Evolutionary conservation across 441 rosid species (phyloP).

Genomic region (Jatropha multifida): DNA sequence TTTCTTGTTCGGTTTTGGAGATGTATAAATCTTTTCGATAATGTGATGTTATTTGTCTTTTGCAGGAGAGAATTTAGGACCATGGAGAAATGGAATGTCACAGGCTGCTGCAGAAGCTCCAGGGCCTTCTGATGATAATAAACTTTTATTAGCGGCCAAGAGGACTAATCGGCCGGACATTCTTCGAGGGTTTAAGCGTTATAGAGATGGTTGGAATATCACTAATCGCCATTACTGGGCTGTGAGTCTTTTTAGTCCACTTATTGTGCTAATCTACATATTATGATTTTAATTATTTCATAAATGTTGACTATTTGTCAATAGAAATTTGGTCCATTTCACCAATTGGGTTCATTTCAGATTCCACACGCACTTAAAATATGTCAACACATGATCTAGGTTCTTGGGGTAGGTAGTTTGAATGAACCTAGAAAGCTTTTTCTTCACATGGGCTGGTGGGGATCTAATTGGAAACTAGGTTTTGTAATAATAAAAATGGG

Average conservation of each 20-base stretch:
- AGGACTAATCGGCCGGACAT: slow-evolving; percentile 89
- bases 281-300: background rate
- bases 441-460: background rate
- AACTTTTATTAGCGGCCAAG: slow-evolving; percentile 62
- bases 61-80: slow-evolving; percentile 64
- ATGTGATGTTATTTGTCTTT: slow-evolving; percentile 20
- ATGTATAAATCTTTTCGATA: background rate
- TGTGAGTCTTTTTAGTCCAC: slow-evolving; percentile 39
- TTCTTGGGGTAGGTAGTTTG: background rate
- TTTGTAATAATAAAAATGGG: background rate
- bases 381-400: background rate
- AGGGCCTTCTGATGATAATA: slow-evolving; percentile 42
- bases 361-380: background rate
- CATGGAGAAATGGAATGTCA: slow-evolving; percentile 53
- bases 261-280: background rate
- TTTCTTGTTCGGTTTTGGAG: background rate
- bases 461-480: background rate
- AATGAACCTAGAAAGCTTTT: background rate
- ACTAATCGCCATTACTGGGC: slow-evolving; percentile 90
- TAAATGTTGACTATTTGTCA: background rate
- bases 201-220: slow-evolving; percentile 84
- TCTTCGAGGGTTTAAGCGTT: slow-evolving; percentile 61
- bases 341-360: background rate
- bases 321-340: background rate
- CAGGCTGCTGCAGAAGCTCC: slow-evolving; percentile 54